phyloP scores from a whole-genome alignment of 768 basidiomycete genomes.

The Mycena epipterygia region DNA sequence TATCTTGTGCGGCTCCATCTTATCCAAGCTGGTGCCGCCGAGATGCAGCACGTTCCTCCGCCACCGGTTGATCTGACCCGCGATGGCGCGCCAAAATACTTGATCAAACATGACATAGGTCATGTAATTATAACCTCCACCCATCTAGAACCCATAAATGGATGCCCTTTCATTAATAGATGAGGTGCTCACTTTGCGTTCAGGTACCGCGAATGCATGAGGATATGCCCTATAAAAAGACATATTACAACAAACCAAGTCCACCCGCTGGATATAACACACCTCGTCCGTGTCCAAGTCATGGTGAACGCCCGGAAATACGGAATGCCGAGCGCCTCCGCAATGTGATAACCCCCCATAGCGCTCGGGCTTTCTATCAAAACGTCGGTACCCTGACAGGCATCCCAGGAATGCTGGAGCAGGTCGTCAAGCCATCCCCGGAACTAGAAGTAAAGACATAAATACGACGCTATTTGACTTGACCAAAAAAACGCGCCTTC shows the following conservation, averaged over 20 bases:
- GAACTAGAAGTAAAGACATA: conserved; percentile 67
- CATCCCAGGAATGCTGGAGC: conserved; percentile 94
- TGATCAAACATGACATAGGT: conserved; percentile 98
- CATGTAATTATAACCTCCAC: conserved; percentile 99
- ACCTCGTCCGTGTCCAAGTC: conserved; percentile 97
- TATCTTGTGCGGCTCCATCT: conserved; percentile 97
- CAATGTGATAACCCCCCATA: conserved; percentile 98
- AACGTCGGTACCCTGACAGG: conserved; percentile 94
- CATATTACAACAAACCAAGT: conserved; percentile 22
- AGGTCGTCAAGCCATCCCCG: conserved; percentile 98
- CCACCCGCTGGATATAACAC: conserved; percentile 11
- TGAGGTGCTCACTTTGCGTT: conserved; percentile 76
- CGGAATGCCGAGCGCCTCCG: conserved; percentile 92
- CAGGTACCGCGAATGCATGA: conserved; percentile 98
- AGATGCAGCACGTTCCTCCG: conserved; percentile 82
- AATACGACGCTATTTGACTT: conserved; percentile 13
- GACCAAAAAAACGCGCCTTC: conserved; percentile 67
- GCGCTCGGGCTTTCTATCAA: conserved; percentile 96
- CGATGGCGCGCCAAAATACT: conserved; percentile 96
- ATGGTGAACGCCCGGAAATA: conserved; percentile 98
- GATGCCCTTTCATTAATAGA: not conserved
- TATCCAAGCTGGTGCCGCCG: conserved; percentile 88
- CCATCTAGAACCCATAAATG: conserved; percentile 70
- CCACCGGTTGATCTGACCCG: conserved; percentile 97
- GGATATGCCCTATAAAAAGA: conserved; percentile 81